Base-by-base conservation (phyloP, 2,329 filamentous ascomycete species). In the Phyllosticta citriasiana region DNA sequence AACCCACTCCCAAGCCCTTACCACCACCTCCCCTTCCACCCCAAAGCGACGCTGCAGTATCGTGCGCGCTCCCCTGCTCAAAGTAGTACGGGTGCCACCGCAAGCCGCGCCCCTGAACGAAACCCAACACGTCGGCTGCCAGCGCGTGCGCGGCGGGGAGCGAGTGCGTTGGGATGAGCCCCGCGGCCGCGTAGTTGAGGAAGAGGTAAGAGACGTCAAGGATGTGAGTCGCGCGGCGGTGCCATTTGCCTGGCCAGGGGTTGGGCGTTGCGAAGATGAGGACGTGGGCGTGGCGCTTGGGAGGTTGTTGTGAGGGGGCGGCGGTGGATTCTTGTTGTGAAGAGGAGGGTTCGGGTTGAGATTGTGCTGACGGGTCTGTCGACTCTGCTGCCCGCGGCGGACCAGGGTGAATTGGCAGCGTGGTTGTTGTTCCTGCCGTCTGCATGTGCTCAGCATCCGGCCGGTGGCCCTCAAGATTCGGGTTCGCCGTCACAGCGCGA, bases 201-300 rank as follows among this genome's bases (percentile, higher is more conserved):
- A 73, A 73, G 9, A 73, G 59, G 33, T 65, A 71, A 4, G 71
- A 63, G 4, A 72, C 67, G 56, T 73, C 72, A 9, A 72, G 65
- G 55, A 73, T 70, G 35, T 73, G 72, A 4, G 68, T 68, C 8
- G 72, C 68, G 63, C 70, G 65, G 33, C 71, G 70, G 61, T 71
- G 63, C 64, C 70, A 73, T 1, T 65, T 63, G 5, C 72, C 72
- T 30, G 70, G 69, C 72, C 72, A 73, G 0, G 71, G 72, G 47
- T 70, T 73, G 2, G 67, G 66, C 57, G 71, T 68, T 35, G 72
- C 71, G 63, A 73, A 71, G 59, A 72, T 68, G 56, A 64, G 61
- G 69, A 73, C 56, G 69, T 47, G 40, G 14, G 65, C 53, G 70
- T 72, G 26, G 40, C 40, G 40, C 9, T 14, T 40, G 33, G 33